Evolutionary conservation across 2,329 filamentous ascomycete species (phyloP).

Genomic region (Elsinoe perseae): DNA sequence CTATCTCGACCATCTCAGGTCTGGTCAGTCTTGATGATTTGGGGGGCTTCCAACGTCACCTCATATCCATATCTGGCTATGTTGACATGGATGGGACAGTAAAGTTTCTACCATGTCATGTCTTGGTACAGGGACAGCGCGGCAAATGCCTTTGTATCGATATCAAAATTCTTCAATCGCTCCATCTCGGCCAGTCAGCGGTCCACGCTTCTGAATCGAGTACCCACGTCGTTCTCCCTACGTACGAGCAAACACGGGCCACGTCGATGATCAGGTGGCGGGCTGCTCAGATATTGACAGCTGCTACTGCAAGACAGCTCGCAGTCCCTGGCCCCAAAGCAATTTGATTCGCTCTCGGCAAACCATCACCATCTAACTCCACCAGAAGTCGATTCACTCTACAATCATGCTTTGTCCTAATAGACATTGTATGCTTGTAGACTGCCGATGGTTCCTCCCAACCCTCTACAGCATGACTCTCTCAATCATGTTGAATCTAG

Average conservation of each 20-base stretch:
- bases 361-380: not conserved
- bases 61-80: not conserved
- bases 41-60: not conserved
- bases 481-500: constrained; percentile 3
- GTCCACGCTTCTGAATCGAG: not conserved
- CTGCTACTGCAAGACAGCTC: not conserved
- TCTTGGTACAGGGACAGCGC: not conserved
- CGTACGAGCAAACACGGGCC: not conserved
- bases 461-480: not conserved
- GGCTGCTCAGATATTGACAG: not conserved
- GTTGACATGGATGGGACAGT: not conserved
- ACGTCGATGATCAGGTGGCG: constrained; percentile 1
- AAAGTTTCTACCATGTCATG: not conserved
- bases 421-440: not conserved
- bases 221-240: not conserved
- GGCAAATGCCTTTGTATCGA: not conserved
- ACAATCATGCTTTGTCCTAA: not conserved
- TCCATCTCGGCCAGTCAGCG: not conserved
- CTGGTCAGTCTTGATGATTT: not conserved
- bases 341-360: constrained; percentile 10
- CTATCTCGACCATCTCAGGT: not conserved
- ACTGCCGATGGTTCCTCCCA: not conserved
- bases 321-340: not conserved
- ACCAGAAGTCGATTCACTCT: not conserved
- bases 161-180: not conserved